Base-by-base conservation (phyloP, 2,329 filamentous ascomycete genomes). In the Cryphonectria japonica region DNA sequence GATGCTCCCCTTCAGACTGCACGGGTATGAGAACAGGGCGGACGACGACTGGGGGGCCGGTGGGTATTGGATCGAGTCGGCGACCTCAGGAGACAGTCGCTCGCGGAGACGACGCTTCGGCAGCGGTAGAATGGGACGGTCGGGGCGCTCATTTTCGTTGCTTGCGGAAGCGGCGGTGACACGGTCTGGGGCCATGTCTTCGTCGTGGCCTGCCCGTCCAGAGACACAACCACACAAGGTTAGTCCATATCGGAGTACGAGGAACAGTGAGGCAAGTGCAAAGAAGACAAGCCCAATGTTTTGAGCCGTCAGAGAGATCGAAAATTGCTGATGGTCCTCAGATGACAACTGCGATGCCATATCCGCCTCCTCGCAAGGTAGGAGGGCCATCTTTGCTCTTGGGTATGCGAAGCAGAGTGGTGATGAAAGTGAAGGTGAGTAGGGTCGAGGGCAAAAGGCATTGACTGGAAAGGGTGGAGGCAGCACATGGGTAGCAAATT, bases 41-140 rank as follows among this genome's bases (percentile, higher is more conserved):
- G 90, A 88, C 9, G 88, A 87, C 34, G 89, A 87, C 52, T 91
- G 87, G n/a, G 91, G 92, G 19, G 91, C 88, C 4, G 93, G 90
- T 11, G 95, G 95, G 76, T 94, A 97, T 76, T 91, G 87, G 76
- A 98, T 96, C 41, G 91, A 89, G 68, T 92, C 91, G 70, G 93
- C 94, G 76, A 93, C 91, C 80, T 97, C 93, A 72, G 93, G 91
- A 43, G 95, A 95, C 67, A 99, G 86, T 70, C 93, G 91, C 79
- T 96, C 94, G 77, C 95, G 93, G 69, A 99, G 87, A 74, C 93
- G 92, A 77, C 94, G 92, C 82, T 93, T 96, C 60, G 96, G 96
- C 72, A 99, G 85, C 70, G 96, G 96, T 78, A 94, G 92, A 79
- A 99, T 99, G 73, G 95, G 92, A 81, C 96, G 91, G 79, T 97